These are phyloP conservation scores for Aspergillus wentii DNA, from an alignment of 495 filamentous ascomycete species.

Conservation along the genomic window DNA sequence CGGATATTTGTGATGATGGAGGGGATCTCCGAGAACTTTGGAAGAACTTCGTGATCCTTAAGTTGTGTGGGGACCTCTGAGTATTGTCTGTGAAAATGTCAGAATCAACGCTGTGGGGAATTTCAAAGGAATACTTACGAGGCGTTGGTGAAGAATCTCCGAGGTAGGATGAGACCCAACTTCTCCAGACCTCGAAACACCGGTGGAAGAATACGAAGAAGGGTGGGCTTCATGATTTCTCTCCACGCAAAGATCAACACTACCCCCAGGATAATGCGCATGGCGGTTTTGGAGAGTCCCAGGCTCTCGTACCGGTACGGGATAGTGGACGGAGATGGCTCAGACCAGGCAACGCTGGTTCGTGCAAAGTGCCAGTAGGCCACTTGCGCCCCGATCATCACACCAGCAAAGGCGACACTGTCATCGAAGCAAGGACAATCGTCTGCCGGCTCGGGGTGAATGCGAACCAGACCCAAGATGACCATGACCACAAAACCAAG, in stretches of 20 bases:
- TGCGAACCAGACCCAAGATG: slow-evolving; percentile 70
- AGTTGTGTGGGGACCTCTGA: slow-evolving; percentile 72
- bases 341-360: slow-evolving; percentile 48
- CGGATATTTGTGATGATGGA: slow-evolving; percentile 71
- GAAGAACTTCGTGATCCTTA: slow-evolving; percentile 81
- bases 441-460: slow-evolving; percentile 94
- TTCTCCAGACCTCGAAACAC: slow-evolving; percentile 82
- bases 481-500: slow-evolving; percentile 56
- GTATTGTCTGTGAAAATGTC: slow-evolving; percentile 57
- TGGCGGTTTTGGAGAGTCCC: slow-evolving; percentile 53
- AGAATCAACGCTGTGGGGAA: not conserved
- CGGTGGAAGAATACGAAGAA: slow-evolving; percentile 74
- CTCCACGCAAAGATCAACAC: slow-evolving; percentile 83
- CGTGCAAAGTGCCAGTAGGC: slow-evolving; percentile 76
- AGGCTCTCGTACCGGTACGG: slow-evolving; percentile 59
- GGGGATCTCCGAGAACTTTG: slow-evolving; percentile 78
- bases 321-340: slow-evolving; percentile 55
- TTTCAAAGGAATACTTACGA: slow-evolving; percentile 50
- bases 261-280: slow-evolving; percentile 74
- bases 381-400: slow-evolving; percentile 73
- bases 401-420: slow-evolving; percentile 87
- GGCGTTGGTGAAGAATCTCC: slow-evolving; percentile 84
- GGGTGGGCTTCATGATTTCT: slow-evolving; percentile 74
- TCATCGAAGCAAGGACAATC: slow-evolving; percentile 98
- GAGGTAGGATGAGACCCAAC: slow-evolving; percentile 69